Percentiles rank a stretch among this genome's conserved stretches.
These are phyloP conservation scores for Mucor mucedo DNA, from an alignment of 371 early-diverging fungal species.

Conservation along the genomic window DNA sequence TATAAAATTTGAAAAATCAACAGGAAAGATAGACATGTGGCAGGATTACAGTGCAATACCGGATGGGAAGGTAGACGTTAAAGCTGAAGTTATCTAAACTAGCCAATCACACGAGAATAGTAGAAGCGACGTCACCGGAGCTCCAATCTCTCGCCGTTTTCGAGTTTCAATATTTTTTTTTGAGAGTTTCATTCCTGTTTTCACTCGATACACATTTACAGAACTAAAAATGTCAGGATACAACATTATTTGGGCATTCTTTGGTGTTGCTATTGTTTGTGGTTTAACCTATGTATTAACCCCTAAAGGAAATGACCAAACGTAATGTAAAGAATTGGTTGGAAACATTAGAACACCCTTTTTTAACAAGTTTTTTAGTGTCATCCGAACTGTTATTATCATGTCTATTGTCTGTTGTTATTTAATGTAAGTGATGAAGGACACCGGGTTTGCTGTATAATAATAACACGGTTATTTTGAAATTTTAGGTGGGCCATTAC, in stretches of 20 bases:
- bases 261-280: slow-evolving; percentile 44
- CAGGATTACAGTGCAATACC: no score
- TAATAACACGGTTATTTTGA: background rate
- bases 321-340: slow-evolving; percentile 39
- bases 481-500: slow-evolving; percentile 73
- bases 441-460: background rate
- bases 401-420: slow-evolving; percentile 71
- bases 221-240: slow-evolving; percentile 56
- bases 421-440: slow-evolving; percentile 54
- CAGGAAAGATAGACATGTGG: no score
- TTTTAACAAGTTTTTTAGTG: slow-evolving; percentile 35
- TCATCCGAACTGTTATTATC: slow-evolving; percentile 70
- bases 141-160: no score
- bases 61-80: no score
- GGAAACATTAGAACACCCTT: slow-evolving; percentile 2
- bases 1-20: no score
- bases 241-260: slow-evolving; percentile 59
- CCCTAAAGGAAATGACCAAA: slow-evolving; percentile 66
- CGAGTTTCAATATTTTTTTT: background rate
- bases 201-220: background rate
- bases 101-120: no score
- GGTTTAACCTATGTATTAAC: slow-evolving; percentile 57
- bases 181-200: slow-evolving; percentile 7
- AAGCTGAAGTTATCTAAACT: no score
- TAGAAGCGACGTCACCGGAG: no score